phyloP scores from a whole-genome alignment of 1,284 basidiomycete species.

The Ceratobasidium sp. region DNA sequence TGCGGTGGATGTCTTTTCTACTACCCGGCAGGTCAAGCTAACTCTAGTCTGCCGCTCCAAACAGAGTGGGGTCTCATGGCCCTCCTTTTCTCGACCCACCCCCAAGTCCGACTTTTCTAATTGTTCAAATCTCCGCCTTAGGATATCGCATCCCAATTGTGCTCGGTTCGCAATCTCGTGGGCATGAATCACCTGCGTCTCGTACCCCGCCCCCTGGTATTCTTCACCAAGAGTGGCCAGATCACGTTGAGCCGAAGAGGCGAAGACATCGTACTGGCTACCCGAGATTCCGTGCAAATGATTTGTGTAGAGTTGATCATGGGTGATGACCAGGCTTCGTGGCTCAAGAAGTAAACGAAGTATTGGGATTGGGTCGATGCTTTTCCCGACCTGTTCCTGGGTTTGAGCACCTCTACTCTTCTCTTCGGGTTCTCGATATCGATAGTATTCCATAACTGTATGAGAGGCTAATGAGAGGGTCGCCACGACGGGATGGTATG shows the following conservation, averaged over 20 bases:
- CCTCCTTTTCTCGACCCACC: not conserved
- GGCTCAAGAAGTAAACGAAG: conserved; percentile 81
- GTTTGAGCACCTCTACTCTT: not conserved
- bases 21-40: conserved; percentile 88
- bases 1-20: conserved; percentile 60
- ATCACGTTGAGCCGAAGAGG: not conserved
- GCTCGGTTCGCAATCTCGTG: conserved; percentile 61
- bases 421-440: conserved; percentile 55
- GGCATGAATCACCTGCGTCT: conserved; percentile 45
- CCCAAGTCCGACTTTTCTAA: not conserved
- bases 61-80: too few relatives aligned
- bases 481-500: conserved; percentile 87
- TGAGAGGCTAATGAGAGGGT: conserved; percentile 88
- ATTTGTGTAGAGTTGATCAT: conserved; percentile 66
- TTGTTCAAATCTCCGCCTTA: not conserved
- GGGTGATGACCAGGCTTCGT: conserved; percentile 81
- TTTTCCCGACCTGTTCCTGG: conserved; percentile 4
- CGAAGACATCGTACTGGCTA: not conserved
- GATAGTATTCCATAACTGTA: conserved; percentile 84
- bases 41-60: conserved; percentile 68
- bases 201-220: not conserved
- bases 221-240: not conserved
- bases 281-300: conserved; percentile 75
- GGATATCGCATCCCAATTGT: conserved; percentile 49
- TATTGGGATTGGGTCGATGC: conserved; percentile 68